Conservation (phyloP, 2,329 filamentous ascomycete genomes). For the Zymoseptoria brevis region DNA sequence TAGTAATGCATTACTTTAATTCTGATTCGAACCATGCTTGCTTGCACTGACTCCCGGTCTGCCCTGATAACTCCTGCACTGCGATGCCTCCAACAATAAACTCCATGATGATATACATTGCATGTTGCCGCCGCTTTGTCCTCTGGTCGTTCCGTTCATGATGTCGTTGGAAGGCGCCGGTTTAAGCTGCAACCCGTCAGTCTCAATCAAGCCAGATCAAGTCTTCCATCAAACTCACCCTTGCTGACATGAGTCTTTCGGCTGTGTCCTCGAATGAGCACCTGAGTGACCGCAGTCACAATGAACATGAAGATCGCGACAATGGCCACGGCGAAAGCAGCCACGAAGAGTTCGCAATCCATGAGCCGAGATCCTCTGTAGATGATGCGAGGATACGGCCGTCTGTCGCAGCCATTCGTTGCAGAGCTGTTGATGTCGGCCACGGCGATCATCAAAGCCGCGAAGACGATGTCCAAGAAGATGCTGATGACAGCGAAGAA, state of each 20-base stretch:
- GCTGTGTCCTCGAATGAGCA: neutral
- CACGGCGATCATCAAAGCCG: conserved; percentile 7
- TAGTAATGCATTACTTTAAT: neutral
- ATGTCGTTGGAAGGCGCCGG: neutral
- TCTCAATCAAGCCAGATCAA: neutral
- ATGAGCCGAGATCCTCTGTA: neutral
- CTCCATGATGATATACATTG: neutral
- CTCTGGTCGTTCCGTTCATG: neutral
- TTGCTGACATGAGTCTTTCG: neutral
- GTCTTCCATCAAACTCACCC: neutral
- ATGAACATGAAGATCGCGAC: conserved; percentile 1
- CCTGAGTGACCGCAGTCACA: neutral
- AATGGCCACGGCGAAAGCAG: conserved; percentile 1
- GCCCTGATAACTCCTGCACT: neutral
- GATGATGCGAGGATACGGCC: neutral
- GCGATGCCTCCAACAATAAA: too few relatives aligned
- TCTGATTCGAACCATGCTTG: neutral
- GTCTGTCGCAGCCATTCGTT: neutral
- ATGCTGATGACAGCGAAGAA: conserved; percentile 1
- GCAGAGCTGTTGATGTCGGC: conserved; percentile 7
- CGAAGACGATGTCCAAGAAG: conserved; percentile 6
- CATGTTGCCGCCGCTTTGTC: neutral
- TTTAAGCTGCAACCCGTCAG: neutral
- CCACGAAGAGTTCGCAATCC: conserved; percentile 2
- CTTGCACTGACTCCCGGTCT: neutral